Conservation (phyloP, 2,329 filamentous ascomycete genomes). For the Arthrobotrys entomopaga region DNA sequence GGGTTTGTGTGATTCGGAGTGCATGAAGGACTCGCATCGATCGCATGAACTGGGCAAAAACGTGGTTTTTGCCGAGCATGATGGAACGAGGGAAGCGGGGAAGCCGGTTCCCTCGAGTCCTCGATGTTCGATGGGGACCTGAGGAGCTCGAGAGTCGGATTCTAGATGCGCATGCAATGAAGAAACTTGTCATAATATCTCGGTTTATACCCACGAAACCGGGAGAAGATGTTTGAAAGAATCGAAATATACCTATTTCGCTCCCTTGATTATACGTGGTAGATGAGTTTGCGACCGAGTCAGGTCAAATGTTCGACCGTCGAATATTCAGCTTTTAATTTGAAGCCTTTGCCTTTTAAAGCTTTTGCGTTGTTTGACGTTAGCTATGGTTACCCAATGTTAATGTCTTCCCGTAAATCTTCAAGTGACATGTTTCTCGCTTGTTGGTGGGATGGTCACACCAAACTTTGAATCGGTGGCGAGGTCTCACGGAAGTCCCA, state of each 20-base stretch:
- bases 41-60: conserved; percentile 40
- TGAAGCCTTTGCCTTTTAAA: no score
- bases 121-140: not conserved
- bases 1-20: conserved; percentile 26
- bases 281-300: not conserved
- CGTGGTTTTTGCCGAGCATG: conserved; percentile 33
- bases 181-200: conserved; percentile 8
- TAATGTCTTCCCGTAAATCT: conserved; percentile 12
- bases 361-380: no score
- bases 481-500: not conserved
- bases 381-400: conserved; percentile 2
- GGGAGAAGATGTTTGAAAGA: not conserved
- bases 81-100: conserved; percentile 21
- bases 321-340: no score
- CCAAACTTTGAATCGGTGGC: conserved; percentile 9
- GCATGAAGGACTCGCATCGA: conserved; percentile 30
- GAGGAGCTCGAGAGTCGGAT: not conserved
- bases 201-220: conserved; percentile 4
- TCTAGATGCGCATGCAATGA: conserved; percentile 9
- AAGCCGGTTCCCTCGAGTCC: conserved; percentile 8
- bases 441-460: conserved; percentile 22
- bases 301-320: no score
- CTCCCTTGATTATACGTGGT: not conserved
- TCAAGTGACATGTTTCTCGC: conserved; percentile 27
- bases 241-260: not conserved